Conservation (phyloP, 2,329 filamentous ascomycete species). For the Penicillium corylophilum region DNA sequence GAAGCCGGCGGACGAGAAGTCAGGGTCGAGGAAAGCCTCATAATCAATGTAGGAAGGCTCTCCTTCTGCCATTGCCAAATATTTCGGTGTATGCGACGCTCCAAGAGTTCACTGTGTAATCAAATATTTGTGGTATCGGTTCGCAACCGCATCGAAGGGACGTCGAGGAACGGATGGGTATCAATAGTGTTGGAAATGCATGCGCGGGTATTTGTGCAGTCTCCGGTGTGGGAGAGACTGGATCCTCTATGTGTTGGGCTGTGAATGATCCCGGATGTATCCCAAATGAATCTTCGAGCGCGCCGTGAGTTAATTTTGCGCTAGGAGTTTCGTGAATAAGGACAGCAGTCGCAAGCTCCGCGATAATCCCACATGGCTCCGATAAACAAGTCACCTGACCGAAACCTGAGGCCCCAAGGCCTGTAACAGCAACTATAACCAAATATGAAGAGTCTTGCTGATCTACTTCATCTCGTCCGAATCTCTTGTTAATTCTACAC, state of each 20-base stretch:
- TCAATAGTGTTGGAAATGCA: conserved; percentile 1
- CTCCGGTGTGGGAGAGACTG: background rate
- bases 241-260: background rate
- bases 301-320: background rate
- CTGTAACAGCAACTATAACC: background rate
- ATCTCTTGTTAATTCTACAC: no score
- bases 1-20: conserved; percentile 77
- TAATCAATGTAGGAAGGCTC: conserved; percentile 89
- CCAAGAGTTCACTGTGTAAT: background rate
- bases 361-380: conserved; percentile 14
- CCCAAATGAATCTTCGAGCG: background rate
- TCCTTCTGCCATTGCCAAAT: conserved; percentile 33
- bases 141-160: background rate
- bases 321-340: conserved; percentile 3
- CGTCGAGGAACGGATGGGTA: conserved; percentile 1
- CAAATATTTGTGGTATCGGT: background rate
- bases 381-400: conserved; percentile 12
- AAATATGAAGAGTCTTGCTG: no score
- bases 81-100: background rate
- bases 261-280: background rate
- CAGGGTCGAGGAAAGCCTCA: conserved; percentile 79
- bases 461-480: no score
- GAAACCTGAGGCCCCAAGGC: background rate
- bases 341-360: conserved; percentile 17
- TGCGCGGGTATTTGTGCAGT: background rate